Evolutionary conservation across 805 yeast genomes (phyloP), one percentile per base, ranked within the genome.

Genomic region (Clavispora carvajalis): DNA sequence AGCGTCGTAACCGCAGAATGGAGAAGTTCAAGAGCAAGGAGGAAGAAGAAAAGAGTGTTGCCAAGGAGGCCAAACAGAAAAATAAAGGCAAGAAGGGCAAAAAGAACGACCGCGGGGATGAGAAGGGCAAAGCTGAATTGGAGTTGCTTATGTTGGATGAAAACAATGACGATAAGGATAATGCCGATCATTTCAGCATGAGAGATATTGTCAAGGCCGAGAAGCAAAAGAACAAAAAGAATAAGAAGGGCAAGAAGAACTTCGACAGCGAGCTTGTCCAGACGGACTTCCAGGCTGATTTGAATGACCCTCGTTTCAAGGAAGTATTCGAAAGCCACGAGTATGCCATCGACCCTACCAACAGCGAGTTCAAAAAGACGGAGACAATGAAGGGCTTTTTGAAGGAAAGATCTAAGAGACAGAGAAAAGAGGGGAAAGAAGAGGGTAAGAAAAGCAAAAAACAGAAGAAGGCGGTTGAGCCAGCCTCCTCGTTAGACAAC

Each of bases 271-370:
- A 65, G 33, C 65, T 67, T 37, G 50, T 54, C 5, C 77, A 67
- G 44, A 77, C 68, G 36, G 65, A 61, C 22, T 82, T 85, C 61
- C 69, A 75, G 49, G 76, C 89, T 33, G 89, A 87, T 54, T 76
- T 86, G 54, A 69, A 71, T 31, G 99, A 93, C 70, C 80, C 84
- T 12, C 82, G 99, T 66, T 93, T 93, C 70, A 74, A 74, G 35
- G 95, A 84, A 49, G 71, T 89, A 48, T 87, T 82, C 56, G 88
- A 88, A 54, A 82, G 79, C 46, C 96, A 86, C 47, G 93, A 84
- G 46, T 93, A 79, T 63, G 96, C 96, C 10, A 89, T 95, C 58
- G 99, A 95, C 63, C 95, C 97, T 17, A 82, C 95, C 16, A 80
- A 74, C 55, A 85, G 95, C n/a, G 95, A 87, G 59, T 91, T 77